These are phyloP conservation scores for Solanum chiquidenum DNA, from an alignment of 257 asterid species.

Conservation along the genomic window DNA sequence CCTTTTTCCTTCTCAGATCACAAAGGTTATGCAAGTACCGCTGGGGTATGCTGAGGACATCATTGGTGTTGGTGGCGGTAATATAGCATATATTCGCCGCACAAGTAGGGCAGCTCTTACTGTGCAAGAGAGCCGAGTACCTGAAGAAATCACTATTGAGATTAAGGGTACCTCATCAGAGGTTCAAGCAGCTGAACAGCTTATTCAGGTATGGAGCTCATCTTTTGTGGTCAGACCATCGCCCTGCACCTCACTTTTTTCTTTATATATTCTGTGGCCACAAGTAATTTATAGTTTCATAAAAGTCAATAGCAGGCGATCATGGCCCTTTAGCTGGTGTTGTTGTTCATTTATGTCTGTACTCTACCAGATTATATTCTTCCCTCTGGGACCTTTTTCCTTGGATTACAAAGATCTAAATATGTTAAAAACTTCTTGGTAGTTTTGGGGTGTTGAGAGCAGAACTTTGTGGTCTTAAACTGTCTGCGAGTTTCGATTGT, in stretches of 20 bases:
- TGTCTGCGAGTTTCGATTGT: background rate
- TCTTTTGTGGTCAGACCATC: background rate
- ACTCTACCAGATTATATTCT: background rate
- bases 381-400: background rate
- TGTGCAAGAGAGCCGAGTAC: constrained; percentile 70
- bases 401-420: background rate
- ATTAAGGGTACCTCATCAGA: constrained; percentile 78
- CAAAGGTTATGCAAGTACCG: constrained; percentile 83
- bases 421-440: background rate
- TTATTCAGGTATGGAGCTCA: constrained; percentile 48
- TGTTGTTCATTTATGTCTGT: background rate
- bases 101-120: constrained; percentile 69
- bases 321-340: background rate
- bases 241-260: background rate
- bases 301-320: background rate
- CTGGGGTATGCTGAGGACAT: constrained; percentile 79
- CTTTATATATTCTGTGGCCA: background rate
- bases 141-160: constrained; percentile 76
- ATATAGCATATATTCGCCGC: constrained; percentile 69
- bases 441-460: background rate
- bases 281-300: background rate
- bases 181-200: constrained; percentile 77
- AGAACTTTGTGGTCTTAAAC: background rate
- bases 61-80: constrained; percentile 67
- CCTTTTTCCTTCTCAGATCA: constrained; percentile 28